Percentiles rank a stretch among this genome's conserved stretches.
These are phyloP conservation scores for Triticum urartu DNA, from an alignment of 176 grass and related monocot genomes.

Conservation along the genomic window DNA sequence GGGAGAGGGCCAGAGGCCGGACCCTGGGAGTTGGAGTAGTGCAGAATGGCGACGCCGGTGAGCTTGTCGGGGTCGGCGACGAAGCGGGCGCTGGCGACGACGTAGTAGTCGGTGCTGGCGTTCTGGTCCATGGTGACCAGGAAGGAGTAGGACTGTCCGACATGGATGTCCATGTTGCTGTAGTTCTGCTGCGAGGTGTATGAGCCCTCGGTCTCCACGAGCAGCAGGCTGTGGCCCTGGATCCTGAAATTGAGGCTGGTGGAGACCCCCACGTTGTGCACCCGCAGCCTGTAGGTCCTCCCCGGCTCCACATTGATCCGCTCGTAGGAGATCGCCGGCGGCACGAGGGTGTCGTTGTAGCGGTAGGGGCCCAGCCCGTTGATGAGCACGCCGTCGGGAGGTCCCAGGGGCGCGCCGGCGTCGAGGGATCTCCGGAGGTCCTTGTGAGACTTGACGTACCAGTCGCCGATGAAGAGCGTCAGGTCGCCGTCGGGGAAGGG, in stretches of 20 bases:
- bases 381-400: constrained; percentile 67
- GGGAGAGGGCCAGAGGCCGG: constrained; percentile 76
- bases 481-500: constrained; percentile 76
- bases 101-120: constrained; percentile 73
- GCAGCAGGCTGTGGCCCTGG: constrained; percentile 71
- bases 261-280: constrained; percentile 86
- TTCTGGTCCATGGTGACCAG: constrained; percentile 95
- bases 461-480: constrained; percentile 77
- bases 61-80: constrained; percentile 45
- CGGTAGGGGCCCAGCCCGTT: constrained; percentile 82
- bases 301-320: constrained; percentile 81
- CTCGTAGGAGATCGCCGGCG: constrained; percentile 64
- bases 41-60: constrained; percentile 73
- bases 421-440: constrained; percentile 69
- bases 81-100: constrained; percentile 77
- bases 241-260: constrained; percentile 94
- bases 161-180: constrained; percentile 94
- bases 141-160: constrained; percentile 88
- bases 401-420: constrained; percentile 43
- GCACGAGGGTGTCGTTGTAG: constrained; percentile 62
- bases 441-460: constrained; percentile 55
- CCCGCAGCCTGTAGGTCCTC: constrained; percentile 81
- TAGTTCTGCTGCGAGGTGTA: constrained; percentile 96
- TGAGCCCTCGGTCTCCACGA: constrained; percentile 90
- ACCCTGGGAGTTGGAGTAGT: constrained; percentile 84